Base-by-base conservation (phyloP, 768 basidiomycete genomes). In the Solioccasus polychromus region DNA sequence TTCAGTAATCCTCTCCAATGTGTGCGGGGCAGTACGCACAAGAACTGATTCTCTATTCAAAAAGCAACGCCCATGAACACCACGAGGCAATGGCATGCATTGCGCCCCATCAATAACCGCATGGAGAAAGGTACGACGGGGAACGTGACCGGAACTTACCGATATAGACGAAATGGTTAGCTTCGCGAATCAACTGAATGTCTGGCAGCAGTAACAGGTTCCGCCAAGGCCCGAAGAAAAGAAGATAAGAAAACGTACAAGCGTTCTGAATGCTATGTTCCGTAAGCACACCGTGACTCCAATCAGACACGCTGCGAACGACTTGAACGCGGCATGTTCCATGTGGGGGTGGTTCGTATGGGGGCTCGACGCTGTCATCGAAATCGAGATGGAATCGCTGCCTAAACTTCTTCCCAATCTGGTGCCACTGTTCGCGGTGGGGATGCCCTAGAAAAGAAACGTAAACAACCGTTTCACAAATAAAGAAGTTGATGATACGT, bases 261-360 rank as follows among this genome's bases (percentile, higher is more conserved):
- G 95, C 94, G 55, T 92, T 87, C 68, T 96, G 94, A 48, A 98
- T 92, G 64, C 89, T 92, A 47, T 82, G 79, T 65, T 97, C 95
- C 4, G 80, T 85, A 52, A 94, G 72, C 28, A 93, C 88, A 3
- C 94, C 95, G 56, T 92, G 90, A 57, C 85, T 88, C 95, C 95
- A 99, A 67, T 97, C 95, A 2, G 76, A 82, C 18, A 93, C 88
- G 50, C 87, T 90, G 43, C 95, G 79, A 34, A 91, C 76, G 14
- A 78, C 91, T 71, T 97, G 92, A 15, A 92, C 85, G 26, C 71
- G 71, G 58, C 84, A 85, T 8, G 72, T 74, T 2, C 77, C 77
- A 24, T 76, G 70, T 0, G 74, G 75, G 7, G 69, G 55, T 14
- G 62, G 67, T 2, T 66, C 52, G 48, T 81, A 79, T 14, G 64